Percentiles rank a stretch among this genome's conserved stretches.
phyloP scores from a whole-genome alignment of 2,329 filamentous ascomycete genomes.

The Hyphodiscus sp. region DNA sequence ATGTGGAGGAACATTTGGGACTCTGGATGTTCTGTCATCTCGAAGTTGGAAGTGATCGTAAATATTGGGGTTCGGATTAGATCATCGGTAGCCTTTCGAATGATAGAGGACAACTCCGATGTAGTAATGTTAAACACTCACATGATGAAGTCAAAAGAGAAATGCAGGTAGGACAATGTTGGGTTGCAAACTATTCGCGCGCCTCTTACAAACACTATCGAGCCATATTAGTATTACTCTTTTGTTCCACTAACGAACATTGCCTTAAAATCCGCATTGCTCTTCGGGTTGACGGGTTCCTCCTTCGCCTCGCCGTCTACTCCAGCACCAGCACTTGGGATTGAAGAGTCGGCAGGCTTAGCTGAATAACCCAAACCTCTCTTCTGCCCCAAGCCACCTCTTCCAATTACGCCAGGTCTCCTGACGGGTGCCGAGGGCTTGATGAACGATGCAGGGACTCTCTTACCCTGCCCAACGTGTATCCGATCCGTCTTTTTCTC shows the following conservation, averaged over 20 bases:
- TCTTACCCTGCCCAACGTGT: slow-evolving; percentile 28
- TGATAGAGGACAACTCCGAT: too few relatives aligned
- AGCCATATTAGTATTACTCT: slow-evolving; percentile 8
- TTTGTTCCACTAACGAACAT: slow-evolving; percentile 27
- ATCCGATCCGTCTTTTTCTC: slow-evolving; percentile 39
- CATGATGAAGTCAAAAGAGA: neutral
- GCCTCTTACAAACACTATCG: neutral
- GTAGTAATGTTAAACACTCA: too few relatives aligned
- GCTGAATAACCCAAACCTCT: slow-evolving; percentile 28
- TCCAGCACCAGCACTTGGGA: slow-evolving; percentile 7
- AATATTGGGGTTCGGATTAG: too few relatives aligned
- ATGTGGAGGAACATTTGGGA: neutral
- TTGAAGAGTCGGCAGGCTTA: slow-evolving; percentile 3
- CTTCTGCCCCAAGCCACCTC: slow-evolving; percentile 33
- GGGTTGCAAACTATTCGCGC: neutral
- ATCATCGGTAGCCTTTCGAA: too few relatives aligned
- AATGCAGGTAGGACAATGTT: neutral
- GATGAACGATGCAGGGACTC: slow-evolving; percentile 29
- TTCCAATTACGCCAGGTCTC: slow-evolving; percentile 29
- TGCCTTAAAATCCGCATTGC: slow-evolving; percentile 52
- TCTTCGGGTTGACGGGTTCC: slow-evolving; percentile 35
- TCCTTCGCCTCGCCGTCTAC: slow-evolving; percentile 19
- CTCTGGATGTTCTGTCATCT: too few relatives aligned
- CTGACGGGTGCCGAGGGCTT: slow-evolving; percentile 24
- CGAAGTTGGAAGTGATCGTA: too few relatives aligned